phyloP scores from a whole-genome alignment of 495 filamentous ascomycete genomes.

The Hypoxylon intermedium region DNA sequence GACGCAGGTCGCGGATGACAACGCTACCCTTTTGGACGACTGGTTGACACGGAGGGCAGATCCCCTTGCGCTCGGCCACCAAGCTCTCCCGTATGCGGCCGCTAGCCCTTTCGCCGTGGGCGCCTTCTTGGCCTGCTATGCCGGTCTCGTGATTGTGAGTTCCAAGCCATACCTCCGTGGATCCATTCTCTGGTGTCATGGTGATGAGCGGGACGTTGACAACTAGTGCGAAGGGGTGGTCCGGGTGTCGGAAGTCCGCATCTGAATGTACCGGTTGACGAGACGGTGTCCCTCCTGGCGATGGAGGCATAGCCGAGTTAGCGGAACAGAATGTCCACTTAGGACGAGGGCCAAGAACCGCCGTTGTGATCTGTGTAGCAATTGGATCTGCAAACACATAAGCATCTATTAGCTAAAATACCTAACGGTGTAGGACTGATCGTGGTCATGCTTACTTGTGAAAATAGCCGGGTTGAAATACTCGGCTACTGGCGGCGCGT shows the following conservation, averaged over 20 bases:
- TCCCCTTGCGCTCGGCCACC: conserved; percentile 48
- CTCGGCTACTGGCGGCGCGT: conserved; percentile 51
- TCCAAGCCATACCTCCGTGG: conserved; percentile 67
- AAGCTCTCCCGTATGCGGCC: conserved; percentile 54
- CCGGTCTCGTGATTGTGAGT: conserved; percentile 51
- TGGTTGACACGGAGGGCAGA: conserved; percentile 56
- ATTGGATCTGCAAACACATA: conserved; percentile 50
- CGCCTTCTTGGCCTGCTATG: conserved; percentile 55
- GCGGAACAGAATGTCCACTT: conserved; percentile 59
- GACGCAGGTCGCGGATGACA: conserved; percentile 61
- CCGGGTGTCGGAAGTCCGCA: conserved; percentile 62
- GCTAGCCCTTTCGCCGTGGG: conserved; percentile 57
- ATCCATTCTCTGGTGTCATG: conserved; percentile 62
- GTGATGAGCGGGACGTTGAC: conserved; percentile 62
- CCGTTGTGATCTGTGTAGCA: conserved; percentile 56
- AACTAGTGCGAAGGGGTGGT: conserved; percentile 61
- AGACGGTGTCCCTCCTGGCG: conserved; percentile 42
- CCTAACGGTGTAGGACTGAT: neutral
- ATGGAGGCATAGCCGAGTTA: conserved; percentile 61
- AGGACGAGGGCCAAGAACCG: conserved; percentile 57
- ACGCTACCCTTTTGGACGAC: conserved; percentile 59
- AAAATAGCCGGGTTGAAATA: conserved; percentile 55
- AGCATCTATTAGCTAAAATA: conserved; percentile 7
- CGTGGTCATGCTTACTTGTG: conserved; percentile 41
- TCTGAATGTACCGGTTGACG: conserved; percentile 64